These are phyloP conservation scores for Aspergillus luchuensis DNA, from an alignment of 2,329 filamentous ascomycete genomes.

Conservation along the genomic window DNA sequence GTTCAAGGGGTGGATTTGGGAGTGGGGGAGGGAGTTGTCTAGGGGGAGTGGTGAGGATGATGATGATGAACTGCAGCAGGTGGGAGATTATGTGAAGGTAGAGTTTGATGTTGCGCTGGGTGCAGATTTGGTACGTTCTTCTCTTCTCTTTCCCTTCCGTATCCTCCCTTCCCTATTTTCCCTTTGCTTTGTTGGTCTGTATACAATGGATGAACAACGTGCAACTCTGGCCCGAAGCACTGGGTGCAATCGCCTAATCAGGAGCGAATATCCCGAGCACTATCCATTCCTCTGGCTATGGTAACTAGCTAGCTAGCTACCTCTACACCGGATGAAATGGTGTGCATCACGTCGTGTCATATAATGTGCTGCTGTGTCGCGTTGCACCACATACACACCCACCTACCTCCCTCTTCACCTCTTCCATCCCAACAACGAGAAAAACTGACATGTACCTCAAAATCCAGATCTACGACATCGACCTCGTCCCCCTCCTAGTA, in stretches of 20 bases:
- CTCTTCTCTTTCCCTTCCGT: no score
- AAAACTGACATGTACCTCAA: no score
- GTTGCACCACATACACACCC: background rate
- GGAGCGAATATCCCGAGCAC: no score
- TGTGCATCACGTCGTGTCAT: no score
- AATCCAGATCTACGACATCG: constrained; percentile 62
- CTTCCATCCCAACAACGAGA: no score
- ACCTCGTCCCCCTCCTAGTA: constrained; percentile 59
- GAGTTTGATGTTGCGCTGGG: constrained; percentile 45
- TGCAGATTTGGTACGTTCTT: constrained; percentile 42
- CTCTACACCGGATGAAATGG: no score
- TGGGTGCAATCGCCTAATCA: no score
- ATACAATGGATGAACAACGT: background rate
- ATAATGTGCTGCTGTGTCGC: no score
- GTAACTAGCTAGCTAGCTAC: background rate
- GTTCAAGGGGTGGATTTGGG: constrained; percentile 43
- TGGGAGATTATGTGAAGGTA: background rate
- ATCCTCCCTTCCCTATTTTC: no score
- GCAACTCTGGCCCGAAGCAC: background rate
- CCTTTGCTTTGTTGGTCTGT: no score
- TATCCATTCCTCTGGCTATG: background rate
- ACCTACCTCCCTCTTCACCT: no score
- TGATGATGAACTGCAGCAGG: no score
- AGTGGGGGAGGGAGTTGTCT: constrained; percentile 41
- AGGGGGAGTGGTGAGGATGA: constrained; percentile 11